Evolutionary conservation across 116 monocot species (phyloP), one percentile per base, ranked within the genome.

Genomic region (Trichopus zeylanicus): DNA sequence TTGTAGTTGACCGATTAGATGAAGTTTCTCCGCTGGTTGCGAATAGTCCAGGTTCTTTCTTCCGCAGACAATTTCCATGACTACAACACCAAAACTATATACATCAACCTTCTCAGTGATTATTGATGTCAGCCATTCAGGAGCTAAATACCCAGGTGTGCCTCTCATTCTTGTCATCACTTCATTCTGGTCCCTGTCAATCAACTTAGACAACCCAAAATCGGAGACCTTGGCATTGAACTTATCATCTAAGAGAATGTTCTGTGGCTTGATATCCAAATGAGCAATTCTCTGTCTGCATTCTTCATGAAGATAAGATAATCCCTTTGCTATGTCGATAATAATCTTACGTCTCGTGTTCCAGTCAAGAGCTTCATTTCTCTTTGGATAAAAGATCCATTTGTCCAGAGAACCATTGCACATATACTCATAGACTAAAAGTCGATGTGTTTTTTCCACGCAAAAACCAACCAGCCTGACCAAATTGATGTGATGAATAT

Each of bases 181-280:
- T 0, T 38, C 21, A 18, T 26, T 60, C 7, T 39, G 37, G 3
- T 60, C 37, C 25, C 20, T 42, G 26, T 25, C 23, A 28, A 35
- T 38, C 13, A 60, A 26, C 60, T 60, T 60, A 4, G 60, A 19
- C 23, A 60, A 39, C 16, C 60, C 60, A 60, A 60, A 60, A 60
- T 60, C 60, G 28, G 60, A 60, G 9, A 42, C 37, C 23, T 60
- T 60, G 1, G 60, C 37, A 28, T 37, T 23, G 18, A 60, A 46
- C 13, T 60, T 23, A 13, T 60, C 19, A 28, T 60, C 60, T 24
- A 60, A 26, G 24, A 60, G 46, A 5, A 60, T 60, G n/a, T 60
- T 60, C 12, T 60, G 60, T 15, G 60, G 60, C 18, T 60, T 60
- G 46, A 60, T 60, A 60, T 60, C 60, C 16, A 60, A 60, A 39